Conservation (phyloP, 2,329 filamentous ascomycete species). For the Hymenoscyphus occultus region DNA sequence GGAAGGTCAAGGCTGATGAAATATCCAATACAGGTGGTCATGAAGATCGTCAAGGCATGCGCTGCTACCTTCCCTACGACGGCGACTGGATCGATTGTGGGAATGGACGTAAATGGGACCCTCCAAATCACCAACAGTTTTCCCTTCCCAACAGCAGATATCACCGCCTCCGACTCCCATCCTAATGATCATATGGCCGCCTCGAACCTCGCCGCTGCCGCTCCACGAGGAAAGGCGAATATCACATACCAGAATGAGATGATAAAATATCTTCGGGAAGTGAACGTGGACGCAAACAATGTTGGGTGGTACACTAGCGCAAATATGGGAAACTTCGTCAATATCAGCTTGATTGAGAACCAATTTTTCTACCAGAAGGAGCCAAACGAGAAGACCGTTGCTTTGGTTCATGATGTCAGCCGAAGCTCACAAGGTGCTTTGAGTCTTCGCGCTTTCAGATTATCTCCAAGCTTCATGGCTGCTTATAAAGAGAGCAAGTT, state of each 20-base stretch:
- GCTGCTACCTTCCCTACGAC: constrained; percentile 82
- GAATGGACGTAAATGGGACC: constrained; percentile 79
- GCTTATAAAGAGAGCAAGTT: constrained; percentile 96
- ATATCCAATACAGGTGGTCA: constrained; percentile 65
- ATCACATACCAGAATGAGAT: constrained; percentile 89
- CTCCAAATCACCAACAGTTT: constrained; percentile 95
- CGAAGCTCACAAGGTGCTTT: constrained; percentile 89
- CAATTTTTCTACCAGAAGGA: constrained; percentile 97
- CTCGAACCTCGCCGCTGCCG: constrained; percentile 75
- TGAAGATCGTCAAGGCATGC: constrained; percentile 98
- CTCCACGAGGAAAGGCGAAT: constrained; percentile 89
- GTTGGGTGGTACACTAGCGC: constrained; percentile 98
- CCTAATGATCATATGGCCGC: constrained; percentile 64
- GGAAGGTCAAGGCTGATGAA: constrained; percentile 29
- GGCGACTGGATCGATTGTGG: constrained; percentile 86
- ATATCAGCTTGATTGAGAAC: constrained; percentile 93
- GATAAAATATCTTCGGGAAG: constrained; percentile 93
- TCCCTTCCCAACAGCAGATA: constrained; percentile 82
- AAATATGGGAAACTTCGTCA: constrained; percentile 98
- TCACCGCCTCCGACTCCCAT: constrained; percentile 64
- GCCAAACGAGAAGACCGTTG: constrained; percentile 78
- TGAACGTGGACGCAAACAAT: constrained; percentile 97
- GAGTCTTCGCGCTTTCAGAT: constrained; percentile 84
- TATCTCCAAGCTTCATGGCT: constrained; percentile 82
- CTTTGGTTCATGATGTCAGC: constrained; percentile 92